These are phyloP conservation scores for Trametes maxima DNA, from an alignment of 768 basidiomycete genomes.

Conservation along the genomic window DNA sequence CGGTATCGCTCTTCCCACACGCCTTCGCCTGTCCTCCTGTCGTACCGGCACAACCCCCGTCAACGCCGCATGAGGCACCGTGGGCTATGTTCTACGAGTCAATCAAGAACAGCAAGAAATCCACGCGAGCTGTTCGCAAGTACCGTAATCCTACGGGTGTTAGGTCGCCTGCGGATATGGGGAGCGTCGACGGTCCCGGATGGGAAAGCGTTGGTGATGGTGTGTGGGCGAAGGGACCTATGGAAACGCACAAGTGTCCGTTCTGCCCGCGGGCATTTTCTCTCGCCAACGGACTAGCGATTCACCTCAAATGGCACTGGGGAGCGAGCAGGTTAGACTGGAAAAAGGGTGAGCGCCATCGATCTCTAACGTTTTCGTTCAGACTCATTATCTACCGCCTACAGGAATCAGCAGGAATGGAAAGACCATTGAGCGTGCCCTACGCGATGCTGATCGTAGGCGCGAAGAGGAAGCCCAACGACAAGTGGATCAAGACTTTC, in stretches of 20 bases:
- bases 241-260: conserved; percentile 12
- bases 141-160: not conserved
- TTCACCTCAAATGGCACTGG: conserved; percentile 29
- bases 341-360: conserved; percentile 14
- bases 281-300: conserved; percentile 20
- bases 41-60: not conserved
- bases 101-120: not conserved
- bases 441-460: conserved; percentile 10
- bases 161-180: not conserved
- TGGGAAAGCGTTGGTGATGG: not conserved
- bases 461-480: conserved; percentile 5
- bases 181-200: too few species aligned
- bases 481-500: not conserved
- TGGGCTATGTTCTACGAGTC: conserved; percentile 7
- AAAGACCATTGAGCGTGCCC: conserved; percentile 13
- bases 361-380: not conserved
- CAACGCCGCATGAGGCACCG: not conserved
- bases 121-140: not conserved
- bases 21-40: not conserved
- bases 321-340: conserved; percentile 19
- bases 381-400: not conserved
- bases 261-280: conserved; percentile 22
- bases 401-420: conserved; percentile 17
- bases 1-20: not conserved
- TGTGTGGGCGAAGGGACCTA: not conserved